Evolutionary conservation across 2,329 filamentous ascomycete species (phyloP).

Genomic region (Colletotrichum somersetense): DNA sequence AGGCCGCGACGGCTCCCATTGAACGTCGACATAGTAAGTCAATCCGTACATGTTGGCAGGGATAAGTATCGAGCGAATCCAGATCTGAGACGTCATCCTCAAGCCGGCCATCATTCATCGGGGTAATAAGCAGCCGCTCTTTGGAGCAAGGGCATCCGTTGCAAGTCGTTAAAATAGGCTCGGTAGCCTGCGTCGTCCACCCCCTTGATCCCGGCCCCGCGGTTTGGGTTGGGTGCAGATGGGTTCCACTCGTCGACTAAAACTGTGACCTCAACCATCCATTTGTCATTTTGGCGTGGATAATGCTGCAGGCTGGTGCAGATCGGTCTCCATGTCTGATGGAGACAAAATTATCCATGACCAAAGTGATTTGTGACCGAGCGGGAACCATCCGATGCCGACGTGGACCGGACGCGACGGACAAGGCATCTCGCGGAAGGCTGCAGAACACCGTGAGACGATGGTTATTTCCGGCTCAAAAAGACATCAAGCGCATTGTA

Average conservation of each 20-base stretch:
- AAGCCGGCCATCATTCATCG: slow-evolving; percentile 1
- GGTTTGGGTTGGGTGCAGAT: slow-evolving; percentile 42
- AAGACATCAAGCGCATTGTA: background rate
- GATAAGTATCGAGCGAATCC: background rate
- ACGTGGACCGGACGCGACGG: background rate
- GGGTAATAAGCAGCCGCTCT: background rate
- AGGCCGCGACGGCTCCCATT: background rate
- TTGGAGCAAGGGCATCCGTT: slow-evolving; percentile 23
- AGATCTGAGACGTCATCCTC: background rate
- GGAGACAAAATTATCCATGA: slow-evolving; percentile 12
- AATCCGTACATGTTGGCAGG: background rate
- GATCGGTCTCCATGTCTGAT: slow-evolving; percentile 37
- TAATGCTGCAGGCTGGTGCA: slow-evolving; percentile 38
- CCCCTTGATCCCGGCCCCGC: slow-evolving; percentile 41
- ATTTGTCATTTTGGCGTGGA: slow-evolving; percentile 10
- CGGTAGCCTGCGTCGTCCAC: slow-evolving; percentile 30
- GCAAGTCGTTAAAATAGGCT: slow-evolving; percentile 42
- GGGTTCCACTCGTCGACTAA: slow-evolving; percentile 25
- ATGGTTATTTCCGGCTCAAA: background rate
- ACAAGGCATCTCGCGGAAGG: background rate
- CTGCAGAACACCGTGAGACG: background rate
- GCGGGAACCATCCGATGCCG: background rate
- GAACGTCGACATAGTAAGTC: background rate
- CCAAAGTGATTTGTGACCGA: slow-evolving; percentile 6
- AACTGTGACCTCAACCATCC: slow-evolving; percentile 20